Conservation (phyloP, 108 stramenopile species). For the Stephanodiscus minutulus region DNA sequence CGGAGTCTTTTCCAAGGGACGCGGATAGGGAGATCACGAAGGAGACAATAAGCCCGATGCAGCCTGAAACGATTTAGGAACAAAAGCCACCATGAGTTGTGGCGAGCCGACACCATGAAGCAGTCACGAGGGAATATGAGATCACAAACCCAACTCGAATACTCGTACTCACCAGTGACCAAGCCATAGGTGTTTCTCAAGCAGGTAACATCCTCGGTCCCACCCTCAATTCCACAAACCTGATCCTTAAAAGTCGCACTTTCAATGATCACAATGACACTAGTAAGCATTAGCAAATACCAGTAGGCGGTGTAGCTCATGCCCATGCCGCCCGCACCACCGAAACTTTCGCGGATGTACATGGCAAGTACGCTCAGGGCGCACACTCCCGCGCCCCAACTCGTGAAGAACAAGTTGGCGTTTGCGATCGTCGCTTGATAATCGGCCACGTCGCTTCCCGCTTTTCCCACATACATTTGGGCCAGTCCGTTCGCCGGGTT, state of each 20-base stretch:
- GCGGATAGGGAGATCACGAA: conserved; percentile 47
- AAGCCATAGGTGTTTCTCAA: conserved; percentile 43
- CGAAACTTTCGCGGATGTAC: conserved; percentile 44
- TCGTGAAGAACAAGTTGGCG: conserved; percentile 46
- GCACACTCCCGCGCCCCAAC: conserved; percentile 33
- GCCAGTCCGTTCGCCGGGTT: conserved; percentile 44
- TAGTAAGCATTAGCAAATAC: conserved; percentile 44
- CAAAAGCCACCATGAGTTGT: not conserved
- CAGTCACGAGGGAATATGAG: not conserved
- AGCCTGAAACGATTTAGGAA: not conserved
- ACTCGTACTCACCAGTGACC: conserved; percentile 32
- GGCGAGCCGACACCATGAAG: not conserved
- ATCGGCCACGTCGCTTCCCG: conserved; percentile 17
- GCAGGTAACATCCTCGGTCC: conserved; percentile 33
- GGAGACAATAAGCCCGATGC: conserved; percentile 37
- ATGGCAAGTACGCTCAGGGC: conserved; percentile 32
- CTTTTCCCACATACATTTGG: conserved; percentile 48
- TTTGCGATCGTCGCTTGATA: conserved; percentile 48
- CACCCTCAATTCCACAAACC: conserved; percentile 39
- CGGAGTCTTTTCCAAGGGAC: conserved; percentile 43
- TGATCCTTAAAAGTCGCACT: conserved; percentile 46
- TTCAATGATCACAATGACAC: conserved; percentile 49
- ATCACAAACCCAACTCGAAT: not conserved
- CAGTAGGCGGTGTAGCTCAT: conserved; percentile 47
- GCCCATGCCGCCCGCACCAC: conserved; percentile 19